Percentiles rank a stretch among this genome's conserved stretches.
phyloP scores from a whole-genome alignment of 2,329 filamentous ascomycete genomes.

The Albophoma yamanashiensis region DNA sequence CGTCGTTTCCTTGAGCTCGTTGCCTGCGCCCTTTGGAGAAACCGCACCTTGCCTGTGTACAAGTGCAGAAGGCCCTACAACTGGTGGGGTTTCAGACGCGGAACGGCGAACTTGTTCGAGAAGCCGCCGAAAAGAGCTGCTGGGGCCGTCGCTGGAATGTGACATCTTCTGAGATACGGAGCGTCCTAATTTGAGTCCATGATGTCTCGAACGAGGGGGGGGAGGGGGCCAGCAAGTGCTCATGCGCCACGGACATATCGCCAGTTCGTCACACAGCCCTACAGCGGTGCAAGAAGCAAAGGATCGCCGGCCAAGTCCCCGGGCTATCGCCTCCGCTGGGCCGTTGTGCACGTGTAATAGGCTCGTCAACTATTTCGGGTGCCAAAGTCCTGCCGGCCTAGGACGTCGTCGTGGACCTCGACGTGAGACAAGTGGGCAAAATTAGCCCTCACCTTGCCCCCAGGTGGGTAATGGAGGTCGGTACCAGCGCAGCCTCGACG shows the following conservation, averaged over 20 bases:
- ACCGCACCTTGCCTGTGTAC: too few species aligned
- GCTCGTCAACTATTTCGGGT: neutral
- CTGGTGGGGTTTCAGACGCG: neutral
- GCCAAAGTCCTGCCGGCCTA: neutral
- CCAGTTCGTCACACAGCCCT: slow-evolving; percentile 1
- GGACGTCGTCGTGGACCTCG: neutral
- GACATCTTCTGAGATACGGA: neutral
- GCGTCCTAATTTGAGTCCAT: neutral
- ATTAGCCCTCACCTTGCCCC: slow-evolving; percentile 2
- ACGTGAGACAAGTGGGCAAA: neutral
- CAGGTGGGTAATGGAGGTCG: neutral
- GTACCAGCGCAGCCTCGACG: neutral
- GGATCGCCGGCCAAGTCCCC: neutral
- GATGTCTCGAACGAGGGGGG: neutral
- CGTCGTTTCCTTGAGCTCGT: neutral
- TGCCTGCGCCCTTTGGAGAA: too few species aligned
- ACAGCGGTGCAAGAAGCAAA: neutral
- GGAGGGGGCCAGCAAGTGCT: neutral
- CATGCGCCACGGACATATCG: neutral
- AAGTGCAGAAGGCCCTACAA: too few species aligned
- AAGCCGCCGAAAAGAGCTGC: neutral
- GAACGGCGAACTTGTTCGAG: slow-evolving; percentile 2
- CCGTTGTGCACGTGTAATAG: neutral
- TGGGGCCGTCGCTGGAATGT: neutral
- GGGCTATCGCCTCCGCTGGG: neutral